Conservation (phyloP, 768 basidiomycete genomes). For the Lactarius quietus region DNA sequence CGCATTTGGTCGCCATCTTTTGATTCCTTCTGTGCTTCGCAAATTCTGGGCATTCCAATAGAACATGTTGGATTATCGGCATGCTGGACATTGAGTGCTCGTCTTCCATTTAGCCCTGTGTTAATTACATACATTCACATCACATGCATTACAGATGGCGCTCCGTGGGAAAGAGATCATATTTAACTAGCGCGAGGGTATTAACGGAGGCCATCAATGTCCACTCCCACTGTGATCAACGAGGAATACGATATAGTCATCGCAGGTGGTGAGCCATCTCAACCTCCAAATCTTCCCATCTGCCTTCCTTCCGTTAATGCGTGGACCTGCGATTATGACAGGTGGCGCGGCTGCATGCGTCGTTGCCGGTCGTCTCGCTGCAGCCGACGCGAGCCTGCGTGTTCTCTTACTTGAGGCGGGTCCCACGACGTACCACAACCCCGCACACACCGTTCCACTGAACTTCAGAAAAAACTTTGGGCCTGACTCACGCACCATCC, state of each 20-base stretch:
- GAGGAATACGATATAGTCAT: slow-evolving; percentile 21
- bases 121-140: too few species aligned
- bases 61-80: too few species aligned
- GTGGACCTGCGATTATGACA: background rate
- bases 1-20: too few species aligned
- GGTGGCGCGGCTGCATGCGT: slow-evolving; percentile 53
- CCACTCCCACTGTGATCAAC: background rate
- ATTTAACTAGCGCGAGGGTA: background rate
- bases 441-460: slow-evolving; percentile 50
- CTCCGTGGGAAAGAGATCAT: too few species aligned
- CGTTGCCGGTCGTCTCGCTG: slow-evolving; percentile 50
- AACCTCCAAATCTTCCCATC: background rate
- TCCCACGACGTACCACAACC: slow-evolving; percentile 44
- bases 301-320: background rate
- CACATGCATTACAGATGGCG: background rate
- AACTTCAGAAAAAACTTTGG: slow-evolving; percentile 44
- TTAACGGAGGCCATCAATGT: background rate
- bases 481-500: slow-evolving; percentile 40
- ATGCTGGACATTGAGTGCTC: too few species aligned
- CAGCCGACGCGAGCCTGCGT: slow-evolving; percentile 49
- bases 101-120: too few species aligned
- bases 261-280: background rate
- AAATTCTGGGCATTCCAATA: too few species aligned
- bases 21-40: too few species aligned
- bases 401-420: slow-evolving; percentile 62